These are phyloP conservation scores for Macadamia integrifolia DNA, from an alignment of 164 flowering plant species.

Conservation along the genomic window DNA sequence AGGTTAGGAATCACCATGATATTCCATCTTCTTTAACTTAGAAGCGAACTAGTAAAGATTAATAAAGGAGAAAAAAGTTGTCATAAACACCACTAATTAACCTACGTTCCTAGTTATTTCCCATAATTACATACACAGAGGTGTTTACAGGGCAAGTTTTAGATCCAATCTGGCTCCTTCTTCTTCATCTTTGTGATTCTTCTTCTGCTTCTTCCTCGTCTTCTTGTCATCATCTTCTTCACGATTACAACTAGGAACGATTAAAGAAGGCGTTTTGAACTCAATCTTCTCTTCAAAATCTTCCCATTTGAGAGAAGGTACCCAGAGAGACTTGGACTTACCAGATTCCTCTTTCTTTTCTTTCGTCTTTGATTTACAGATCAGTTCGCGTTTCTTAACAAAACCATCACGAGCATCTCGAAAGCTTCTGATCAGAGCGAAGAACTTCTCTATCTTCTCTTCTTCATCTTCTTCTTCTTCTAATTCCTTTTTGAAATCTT, in stretches of 20 bases:
- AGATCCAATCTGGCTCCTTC: neutral
- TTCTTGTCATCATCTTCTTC: neutral
- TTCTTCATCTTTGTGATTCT: neutral
- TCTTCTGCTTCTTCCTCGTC: neutral
- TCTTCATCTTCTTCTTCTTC: constrained; percentile 1
- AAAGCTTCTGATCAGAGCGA: neutral
- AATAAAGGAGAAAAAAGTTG: too few species aligned
- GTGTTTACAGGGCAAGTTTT: neutral
- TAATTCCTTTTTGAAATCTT: too few species aligned
- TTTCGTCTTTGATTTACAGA: constrained; percentile 5
- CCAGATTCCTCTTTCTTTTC: constrained; percentile 11
- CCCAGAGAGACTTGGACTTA: constrained; percentile 17
- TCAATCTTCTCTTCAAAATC: constrained; percentile 26
- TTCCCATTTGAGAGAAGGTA: constrained; percentile 31
- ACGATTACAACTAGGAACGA: neutral
- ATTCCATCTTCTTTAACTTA: too few species aligned
- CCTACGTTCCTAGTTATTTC: too few species aligned
- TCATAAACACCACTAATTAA: too few species aligned
- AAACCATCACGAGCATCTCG: constrained; percentile 1
- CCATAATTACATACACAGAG: too few species aligned
- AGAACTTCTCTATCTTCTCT: neutral
- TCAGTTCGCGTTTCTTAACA: neutral
- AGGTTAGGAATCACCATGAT: too few species aligned
- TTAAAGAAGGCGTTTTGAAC: neutral
- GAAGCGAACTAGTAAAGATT: too few species aligned